phyloP scores from a whole-genome alignment of 768 basidiomycete species.

The Hygrocybe punicea region DNA sequence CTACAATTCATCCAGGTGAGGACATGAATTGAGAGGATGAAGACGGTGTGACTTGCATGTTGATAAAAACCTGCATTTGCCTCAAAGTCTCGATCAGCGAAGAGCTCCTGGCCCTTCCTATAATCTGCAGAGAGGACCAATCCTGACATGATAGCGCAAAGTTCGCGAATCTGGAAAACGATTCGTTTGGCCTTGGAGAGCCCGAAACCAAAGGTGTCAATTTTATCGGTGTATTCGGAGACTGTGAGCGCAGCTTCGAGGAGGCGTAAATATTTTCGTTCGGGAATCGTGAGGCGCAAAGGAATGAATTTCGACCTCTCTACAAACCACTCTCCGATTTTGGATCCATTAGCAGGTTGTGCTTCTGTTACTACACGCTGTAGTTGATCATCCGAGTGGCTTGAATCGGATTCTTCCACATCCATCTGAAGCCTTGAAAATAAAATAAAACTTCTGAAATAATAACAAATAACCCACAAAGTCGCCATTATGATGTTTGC shows the following conservation, averaged over 20 bases:
- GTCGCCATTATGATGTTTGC: constrained; percentile 24
- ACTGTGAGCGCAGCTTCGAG: constrained; percentile 82
- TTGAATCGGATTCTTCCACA: constrained; percentile 39
- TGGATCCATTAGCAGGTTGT: constrained; percentile 56
- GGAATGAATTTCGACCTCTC: constrained; percentile 81
- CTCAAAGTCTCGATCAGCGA: constrained; percentile 76
- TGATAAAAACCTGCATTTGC: constrained; percentile 80
- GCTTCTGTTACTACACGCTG: constrained; percentile 29
- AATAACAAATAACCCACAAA: constrained; percentile 26
- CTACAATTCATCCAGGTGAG: neutral
- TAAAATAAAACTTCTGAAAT: neutral
- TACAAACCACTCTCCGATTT: constrained; percentile 82
- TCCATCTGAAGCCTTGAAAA: constrained; percentile 41
- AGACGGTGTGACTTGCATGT: constrained; percentile 15
- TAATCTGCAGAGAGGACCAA: constrained; percentile 80
- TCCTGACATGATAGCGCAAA: constrained; percentile 85
- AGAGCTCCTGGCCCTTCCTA: constrained; percentile 84
- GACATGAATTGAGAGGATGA: neutral
- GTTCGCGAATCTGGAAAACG: constrained; percentile 80
- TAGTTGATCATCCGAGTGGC: constrained; percentile 45
- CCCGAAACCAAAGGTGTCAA: constrained; percentile 76
- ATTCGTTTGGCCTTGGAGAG: constrained; percentile 84
- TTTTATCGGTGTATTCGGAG: constrained; percentile 88
- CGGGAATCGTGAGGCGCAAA: constrained; percentile 64
- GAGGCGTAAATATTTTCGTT: constrained; percentile 82